Evolutionary conservation across 2,329 filamentous ascomycete genomes (phyloP).

Genomic region (Zopfia rhizophila): DNA sequence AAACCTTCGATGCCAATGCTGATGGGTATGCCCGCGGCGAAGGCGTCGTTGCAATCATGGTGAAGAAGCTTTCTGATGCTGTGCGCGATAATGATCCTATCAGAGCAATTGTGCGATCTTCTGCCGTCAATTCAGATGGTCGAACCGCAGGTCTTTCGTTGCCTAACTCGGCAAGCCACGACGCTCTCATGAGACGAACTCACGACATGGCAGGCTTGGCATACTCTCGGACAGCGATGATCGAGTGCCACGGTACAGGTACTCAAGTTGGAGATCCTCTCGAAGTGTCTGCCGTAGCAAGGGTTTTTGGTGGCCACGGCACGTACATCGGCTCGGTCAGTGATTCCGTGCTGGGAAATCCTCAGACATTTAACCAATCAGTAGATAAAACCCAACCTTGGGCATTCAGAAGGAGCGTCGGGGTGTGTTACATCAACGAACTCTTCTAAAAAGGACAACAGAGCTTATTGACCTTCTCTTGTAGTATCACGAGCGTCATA

Average conservation of each 20-base stretch:
- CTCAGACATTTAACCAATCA: neutral
- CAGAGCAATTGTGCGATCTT: slow-evolving; percentile 51
- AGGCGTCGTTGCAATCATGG: slow-evolving; percentile 54
- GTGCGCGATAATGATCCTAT: slow-evolving; percentile 65
- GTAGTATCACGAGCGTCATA: slow-evolving; percentile 44
- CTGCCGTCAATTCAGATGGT: slow-evolving; percentile 60
- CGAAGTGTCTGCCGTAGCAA: slow-evolving; percentile 29
- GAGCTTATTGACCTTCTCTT: no score
- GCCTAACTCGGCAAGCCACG: slow-evolving; percentile 63
- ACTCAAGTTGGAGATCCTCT: slow-evolving; percentile 61
- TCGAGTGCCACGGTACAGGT: slow-evolving; percentile 56
- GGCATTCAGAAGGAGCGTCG: slow-evolving; percentile 50
- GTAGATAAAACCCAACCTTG: slow-evolving; percentile 47
- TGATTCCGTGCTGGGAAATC: slow-evolving; percentile 14
- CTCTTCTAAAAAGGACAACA: no score
- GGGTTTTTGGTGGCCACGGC: slow-evolving; percentile 17
- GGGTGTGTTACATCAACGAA: no score
- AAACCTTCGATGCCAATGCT: slow-evolving; percentile 26
- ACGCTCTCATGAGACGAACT: slow-evolving; percentile 19
- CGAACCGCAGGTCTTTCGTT: slow-evolving; percentile 63
- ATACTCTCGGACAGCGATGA: neutral
- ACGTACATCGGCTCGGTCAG: slow-evolving; percentile 31
- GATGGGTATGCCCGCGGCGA: slow-evolving; percentile 34
- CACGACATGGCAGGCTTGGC: slow-evolving; percentile 15
- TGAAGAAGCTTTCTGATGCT: slow-evolving; percentile 68